These are phyloP conservation scores for Saturnispora sekii DNA, from an alignment of 805 yeast species.

Conservation along the genomic window DNA sequence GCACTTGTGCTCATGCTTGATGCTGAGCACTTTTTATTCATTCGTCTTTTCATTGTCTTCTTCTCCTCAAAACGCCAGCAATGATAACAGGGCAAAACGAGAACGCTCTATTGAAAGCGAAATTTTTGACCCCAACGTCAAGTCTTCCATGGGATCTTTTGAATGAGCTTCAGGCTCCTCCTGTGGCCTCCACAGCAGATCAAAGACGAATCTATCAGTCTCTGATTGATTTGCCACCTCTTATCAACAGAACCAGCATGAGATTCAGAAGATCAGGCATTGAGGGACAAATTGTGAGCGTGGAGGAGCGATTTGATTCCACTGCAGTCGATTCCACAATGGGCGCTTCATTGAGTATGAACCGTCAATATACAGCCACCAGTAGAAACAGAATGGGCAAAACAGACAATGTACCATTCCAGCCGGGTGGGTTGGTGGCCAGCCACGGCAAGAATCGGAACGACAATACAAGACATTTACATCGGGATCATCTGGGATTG, in stretches of 20 bases:
- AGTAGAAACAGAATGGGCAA: constrained; percentile 59
- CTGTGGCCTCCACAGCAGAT: constrained; percentile 23
- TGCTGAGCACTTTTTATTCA: too few relatives aligned
- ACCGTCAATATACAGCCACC: constrained; percentile 55
- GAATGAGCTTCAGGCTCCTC: constrained; percentile 54
- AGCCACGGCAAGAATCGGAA: constrained; percentile 20
- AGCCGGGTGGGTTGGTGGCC: constrained; percentile 66
- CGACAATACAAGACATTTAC: constrained; percentile 36
- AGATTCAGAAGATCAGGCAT: constrained; percentile 70
- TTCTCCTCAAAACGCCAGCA: too few relatives aligned
- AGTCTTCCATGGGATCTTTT: constrained; percentile 62
- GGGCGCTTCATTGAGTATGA: constrained; percentile 62
- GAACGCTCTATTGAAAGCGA: constrained; percentile 9
- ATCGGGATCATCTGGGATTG: constrained; percentile 64
- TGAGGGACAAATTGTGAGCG: constrained; percentile 54
- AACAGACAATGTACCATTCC: constrained; percentile 73
- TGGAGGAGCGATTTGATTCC: constrained; percentile 50
- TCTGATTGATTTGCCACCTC: constrained; percentile 49
- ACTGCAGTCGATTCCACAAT: constrained; percentile 32
- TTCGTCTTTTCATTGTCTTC: too few relatives aligned
- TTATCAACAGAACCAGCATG: constrained; percentile 52
- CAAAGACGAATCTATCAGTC: constrained; percentile 24
- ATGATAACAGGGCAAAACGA: too few relatives aligned
- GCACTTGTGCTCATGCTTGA: too few relatives aligned
- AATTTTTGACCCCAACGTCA: constrained; percentile 54